phyloP scores from a whole-genome alignment of 208 protist genomes.

The Crithidia mellificae region DNA sequence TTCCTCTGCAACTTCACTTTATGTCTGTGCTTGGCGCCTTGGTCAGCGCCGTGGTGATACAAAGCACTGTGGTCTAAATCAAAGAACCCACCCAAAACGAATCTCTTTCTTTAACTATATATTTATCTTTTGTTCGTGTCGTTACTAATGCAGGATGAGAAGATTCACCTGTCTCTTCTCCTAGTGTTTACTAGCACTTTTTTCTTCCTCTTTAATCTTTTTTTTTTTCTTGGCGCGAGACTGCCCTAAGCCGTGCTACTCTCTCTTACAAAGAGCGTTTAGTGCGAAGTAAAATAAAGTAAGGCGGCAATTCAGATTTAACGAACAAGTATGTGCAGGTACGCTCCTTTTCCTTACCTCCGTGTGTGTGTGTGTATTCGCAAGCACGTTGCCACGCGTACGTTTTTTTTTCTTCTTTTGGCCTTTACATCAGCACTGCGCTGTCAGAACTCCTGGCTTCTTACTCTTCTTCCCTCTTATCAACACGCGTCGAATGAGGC shows the following conservation, averaged over 20 bases:
- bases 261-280: neutral
- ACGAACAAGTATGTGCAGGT: neutral
- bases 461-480: neutral
- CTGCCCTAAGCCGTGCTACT: neutral
- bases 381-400: constrained; percentile 1
- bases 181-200: neutral
- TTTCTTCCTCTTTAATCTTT: neutral
- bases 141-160: neutral
- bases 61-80: too few relatives aligned
- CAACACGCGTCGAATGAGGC: neutral
- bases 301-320: neutral
- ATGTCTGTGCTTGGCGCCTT: too few relatives aligned
- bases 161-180: neutral
- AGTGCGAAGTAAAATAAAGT: neutral
- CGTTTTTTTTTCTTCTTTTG: neutral
- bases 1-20: too few relatives aligned
- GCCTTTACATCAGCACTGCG: neutral
- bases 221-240: neutral
- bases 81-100: too few relatives aligned
- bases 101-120: neutral
- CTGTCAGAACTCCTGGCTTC: neutral
- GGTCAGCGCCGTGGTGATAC: too few relatives aligned
- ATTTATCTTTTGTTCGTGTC: neutral
- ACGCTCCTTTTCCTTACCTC: neutral
- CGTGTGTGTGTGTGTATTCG: neutral